phyloP scores from a whole-genome alignment of 139 green algal genomes.

The Tetraselmis striata region DNA sequence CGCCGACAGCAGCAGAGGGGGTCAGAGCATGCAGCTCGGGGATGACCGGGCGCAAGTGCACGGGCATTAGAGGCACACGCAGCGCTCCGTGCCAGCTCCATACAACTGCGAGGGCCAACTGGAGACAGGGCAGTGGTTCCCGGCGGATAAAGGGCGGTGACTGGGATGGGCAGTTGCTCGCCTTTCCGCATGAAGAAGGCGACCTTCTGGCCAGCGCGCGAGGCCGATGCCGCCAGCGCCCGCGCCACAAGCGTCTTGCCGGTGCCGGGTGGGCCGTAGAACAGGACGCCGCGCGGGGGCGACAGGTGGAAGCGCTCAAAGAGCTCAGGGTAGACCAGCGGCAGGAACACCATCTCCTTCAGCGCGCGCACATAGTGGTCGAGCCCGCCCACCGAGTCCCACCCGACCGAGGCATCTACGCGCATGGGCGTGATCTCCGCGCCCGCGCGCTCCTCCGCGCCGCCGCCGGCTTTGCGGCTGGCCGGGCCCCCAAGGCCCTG shows the following conservation, averaged over 20 bases:
- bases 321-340: conserved; percentile 89
- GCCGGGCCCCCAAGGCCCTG: neutral
- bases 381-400: conserved; percentile 81
- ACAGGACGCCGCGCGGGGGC: conserved; percentile 82
- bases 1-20: too few relatives aligned
- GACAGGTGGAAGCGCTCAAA: conserved; percentile 80
- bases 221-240: conserved; percentile 77
- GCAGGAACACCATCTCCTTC: conserved; percentile 97
- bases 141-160: too few relatives aligned
- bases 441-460: conserved; percentile 24
- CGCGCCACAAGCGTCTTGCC: conserved; percentile 92
- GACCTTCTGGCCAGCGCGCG: conserved; percentile 49
- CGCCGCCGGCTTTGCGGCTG: conserved; percentile 15
- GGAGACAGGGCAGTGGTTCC: too few relatives aligned
- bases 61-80: too few relatives aligned
- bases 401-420: conserved; percentile 81
- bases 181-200: conserved; percentile 97
- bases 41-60: too few relatives aligned
- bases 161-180: too few relatives aligned
- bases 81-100: too few relatives aligned
- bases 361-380: conserved; percentile 78
- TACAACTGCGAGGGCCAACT: too few relatives aligned
- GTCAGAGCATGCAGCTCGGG: too few relatives aligned
- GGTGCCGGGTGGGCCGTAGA: conserved; percentile 89
- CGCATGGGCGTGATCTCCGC: conserved; percentile 69